Base-by-base conservation (phyloP, 163 green algal genomes). In the Chlamydomonas reinhardtii region DNA sequence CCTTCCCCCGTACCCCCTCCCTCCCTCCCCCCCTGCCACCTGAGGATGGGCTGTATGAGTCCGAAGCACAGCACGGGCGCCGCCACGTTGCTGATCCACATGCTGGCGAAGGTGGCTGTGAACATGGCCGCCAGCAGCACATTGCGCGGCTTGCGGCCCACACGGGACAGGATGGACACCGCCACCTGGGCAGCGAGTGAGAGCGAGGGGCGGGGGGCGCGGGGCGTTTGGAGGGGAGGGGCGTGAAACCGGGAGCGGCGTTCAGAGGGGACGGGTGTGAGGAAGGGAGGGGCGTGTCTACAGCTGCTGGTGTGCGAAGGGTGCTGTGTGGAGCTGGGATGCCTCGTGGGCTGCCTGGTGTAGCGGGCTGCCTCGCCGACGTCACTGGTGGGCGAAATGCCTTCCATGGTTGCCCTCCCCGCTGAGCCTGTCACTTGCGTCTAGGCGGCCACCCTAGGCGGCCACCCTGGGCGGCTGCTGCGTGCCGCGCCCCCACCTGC, bases 1-100 rank as follows among this genome's bases (percentile, higher is more conserved):
- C 29, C 64, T 29, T 2, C 64, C 29, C 6, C 64, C 64, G 20
- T 29, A 2, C 27, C 64, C 64, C 5, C 31, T 17, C 31, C 66
- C 8, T 0, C 66, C 31, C 66, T 16, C 4, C 66, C 66, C 31
- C 31, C 66, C 66, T 4, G 27, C 16, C 31, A 93, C 88, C 81
- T 85, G 39, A 96, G 88, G 52, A 96, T 94, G 37, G 94, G 94
- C 74, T 93, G 83, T 34, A 96, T 82, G 35, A 97, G 76, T 2
- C 87, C 92, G 87, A 95, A 97, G 87, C 92, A 95, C 15, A 97
- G 92, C 54, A 96, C 95, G 20, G 95, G 95, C 16, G 95, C 95
- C 11, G 95, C 95, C 29, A 97, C 95, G 76, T 97, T 97, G 66
- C 87, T 94, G 70, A 97, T 96, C 90, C 91, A 97, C 94, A 96